Base-by-base conservation (phyloP, 768 basidiomycete genomes). In the Phanerochaete sordida region DNA sequence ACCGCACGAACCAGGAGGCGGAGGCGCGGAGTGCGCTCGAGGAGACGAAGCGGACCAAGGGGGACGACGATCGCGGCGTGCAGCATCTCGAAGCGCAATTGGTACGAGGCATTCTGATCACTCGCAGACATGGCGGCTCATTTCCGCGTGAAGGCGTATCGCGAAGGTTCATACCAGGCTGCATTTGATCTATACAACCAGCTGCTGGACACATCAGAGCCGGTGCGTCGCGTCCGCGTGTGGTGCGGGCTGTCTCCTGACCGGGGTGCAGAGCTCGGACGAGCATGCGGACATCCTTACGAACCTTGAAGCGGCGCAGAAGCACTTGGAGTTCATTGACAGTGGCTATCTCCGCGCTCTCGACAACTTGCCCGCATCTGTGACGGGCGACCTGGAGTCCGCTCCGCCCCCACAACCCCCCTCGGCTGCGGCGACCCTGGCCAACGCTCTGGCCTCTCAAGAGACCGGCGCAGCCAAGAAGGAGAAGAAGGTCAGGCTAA, bases 281-380 rank as follows among this genome's bases (percentile, higher is more conserved):
- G 94, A 96, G 75, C 84, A 93, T 68, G 83, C 90, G 4, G 94
- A 95, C 70, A 86, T 95, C 69, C 77, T 88, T 39, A 93, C 86
- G 62, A 96, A 97, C 73, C 84, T 95, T 59, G 79, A 84, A 58
- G 93, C 94, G 4, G 81, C 93, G 1, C 85, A 91, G 69, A 80
- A 81, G 60, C 92, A 94, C 69, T 82, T 93, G 58, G 89, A 93
- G 69, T 97, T 96, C 76, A 83, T 92, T 72, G 83, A 83, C 67
- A 80, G 83, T 26, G 85, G 82, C 48, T 93, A 83, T 75, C 76
- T 84, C 37, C 85, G 76, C 61, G 79, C 83, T 26, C 77, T 92
- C n/a, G 84, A 85, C 68, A 70, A 77, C 28, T 75, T 91, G 31
- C 84, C 86, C 5, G 67, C 79, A 26, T 72, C 82, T 3, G 65